A percentile compares a stretch with the other conserved stretches of the same genome.
Conservation (phyloP, 768 basidiomycete genomes). For the Lactarius tabidus region DNA sequence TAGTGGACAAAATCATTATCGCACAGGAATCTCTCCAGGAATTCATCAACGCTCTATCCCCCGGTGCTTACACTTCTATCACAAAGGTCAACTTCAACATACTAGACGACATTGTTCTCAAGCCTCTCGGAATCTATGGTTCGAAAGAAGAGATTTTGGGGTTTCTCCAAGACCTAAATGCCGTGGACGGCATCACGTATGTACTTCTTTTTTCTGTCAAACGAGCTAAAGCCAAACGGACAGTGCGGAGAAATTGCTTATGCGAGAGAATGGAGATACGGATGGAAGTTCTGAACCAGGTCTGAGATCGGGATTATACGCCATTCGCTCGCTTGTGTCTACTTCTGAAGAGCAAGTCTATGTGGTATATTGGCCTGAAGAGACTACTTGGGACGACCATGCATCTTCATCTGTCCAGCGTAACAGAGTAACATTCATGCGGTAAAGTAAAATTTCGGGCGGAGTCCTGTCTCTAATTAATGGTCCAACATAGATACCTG, state of each 20-base stretch:
- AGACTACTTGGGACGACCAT: slow-evolving; percentile 53
- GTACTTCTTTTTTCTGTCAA: slow-evolving; percentile 23
- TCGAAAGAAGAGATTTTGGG: slow-evolving; percentile 48
- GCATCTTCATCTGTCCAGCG: slow-evolving; percentile 42
- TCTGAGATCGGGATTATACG: slow-evolving; percentile 51
- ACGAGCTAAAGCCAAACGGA: background rate
- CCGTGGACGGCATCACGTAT: slow-evolving; percentile 40
- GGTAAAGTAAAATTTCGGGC: slow-evolving; percentile 35
- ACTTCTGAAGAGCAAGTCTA: slow-evolving; percentile 35
- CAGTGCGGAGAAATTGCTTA: slow-evolving; percentile 28
- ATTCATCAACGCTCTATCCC: slow-evolving; percentile 46
- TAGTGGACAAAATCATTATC: slow-evolving; percentile 64
- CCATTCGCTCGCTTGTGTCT: slow-evolving; percentile 30
- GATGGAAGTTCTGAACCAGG: slow-evolving; percentile 24
- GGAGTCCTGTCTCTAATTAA: background rate
- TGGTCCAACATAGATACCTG: slow-evolving; percentile 4
- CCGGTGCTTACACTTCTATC: slow-evolving; percentile 50
- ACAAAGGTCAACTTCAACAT: slow-evolving; percentile 54
- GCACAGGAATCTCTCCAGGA: slow-evolving; percentile 44
- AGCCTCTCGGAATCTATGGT: slow-evolving; percentile 56
- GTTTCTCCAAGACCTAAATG: slow-evolving; percentile 38
- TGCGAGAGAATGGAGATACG: slow-evolving; percentile 8
- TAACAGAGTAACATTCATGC: slow-evolving; percentile 60
- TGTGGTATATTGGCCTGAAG: slow-evolving; percentile 60
- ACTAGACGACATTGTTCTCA: slow-evolving; percentile 44